Evolutionary conservation across 1,284 basidiomycete species (phyloP), one percentile per base, ranked within the genome.

Genomic region (Austroboletus rostrupii): DNA sequence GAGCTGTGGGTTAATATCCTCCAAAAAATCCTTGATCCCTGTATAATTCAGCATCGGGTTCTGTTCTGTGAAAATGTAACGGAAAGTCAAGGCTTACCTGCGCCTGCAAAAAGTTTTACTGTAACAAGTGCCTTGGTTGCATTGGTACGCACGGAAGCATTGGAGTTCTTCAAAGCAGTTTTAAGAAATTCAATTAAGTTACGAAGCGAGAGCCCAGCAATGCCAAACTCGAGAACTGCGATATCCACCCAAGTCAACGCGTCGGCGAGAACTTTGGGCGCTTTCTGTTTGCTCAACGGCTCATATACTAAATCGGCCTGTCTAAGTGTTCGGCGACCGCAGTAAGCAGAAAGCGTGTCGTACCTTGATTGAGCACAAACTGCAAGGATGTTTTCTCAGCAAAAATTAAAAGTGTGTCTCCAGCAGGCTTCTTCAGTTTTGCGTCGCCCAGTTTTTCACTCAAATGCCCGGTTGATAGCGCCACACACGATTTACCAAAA

Each of bases 401-500:
- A 62, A 93, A 97, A 0, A 80, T 62, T 1, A 81, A 64, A 16
- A 99, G 73, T 0, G 91, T 80, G 45, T 99, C 97, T 31, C 92
- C 90, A n/a, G 96, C 92, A 1, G 95, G 88, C 64, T 95, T 97
- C 76, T 98, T 99, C 56, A 99, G 73, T 70, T 99, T 99, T 73
- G 91, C 75, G 63, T 99, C 97, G 26, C 97, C 97, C 42, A 99
- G 76, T 72, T 99, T 99, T 69, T 99, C 97, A 38, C 85, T 86
- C 38, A 98, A 71, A 63, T 93, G 90, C n/a, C 85, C 81, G 7
- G 94, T 80, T 43, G 82, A 85, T 19, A 99, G 72, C 1, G 93
- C 93, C 2, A 86, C 82, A 44, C 91, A 92, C 1, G 93, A 86
- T 58, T 89, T 81, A 31, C 90, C 88, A 67, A 99, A 99, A 0